Evolutionary conservation across 495 filamentous ascomycete species (phyloP).

Genomic region (Penicillium steckii): DNA sequence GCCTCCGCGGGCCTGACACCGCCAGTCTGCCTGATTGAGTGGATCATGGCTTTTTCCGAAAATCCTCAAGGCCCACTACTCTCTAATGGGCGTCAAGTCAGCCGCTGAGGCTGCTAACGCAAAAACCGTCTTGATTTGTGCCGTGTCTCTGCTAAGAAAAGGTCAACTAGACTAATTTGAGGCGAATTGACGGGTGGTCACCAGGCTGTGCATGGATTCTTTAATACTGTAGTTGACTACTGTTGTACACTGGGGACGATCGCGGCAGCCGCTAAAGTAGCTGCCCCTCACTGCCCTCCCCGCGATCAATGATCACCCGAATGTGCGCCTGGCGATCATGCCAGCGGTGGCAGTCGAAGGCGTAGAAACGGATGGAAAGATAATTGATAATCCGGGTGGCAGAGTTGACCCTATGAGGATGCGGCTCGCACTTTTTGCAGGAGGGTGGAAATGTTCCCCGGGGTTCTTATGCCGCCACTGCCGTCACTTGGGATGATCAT

Average conservation of each 20-base stretch:
- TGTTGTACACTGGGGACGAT: background rate
- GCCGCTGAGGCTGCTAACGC: background rate
- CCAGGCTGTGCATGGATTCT: no score
- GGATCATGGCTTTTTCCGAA: constrained; percentile 20
- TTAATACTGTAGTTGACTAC: background rate
- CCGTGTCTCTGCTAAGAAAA: background rate
- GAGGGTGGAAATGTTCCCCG: background rate
- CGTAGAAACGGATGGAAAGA: constrained; percentile 24
- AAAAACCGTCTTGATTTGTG: background rate
- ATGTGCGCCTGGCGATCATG: constrained; percentile 12
- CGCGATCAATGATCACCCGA: constrained; percentile 11
- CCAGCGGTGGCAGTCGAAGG: constrained; percentile 9
- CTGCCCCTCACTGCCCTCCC: constrained; percentile 5
- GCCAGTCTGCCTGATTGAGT: constrained; percentile 12
- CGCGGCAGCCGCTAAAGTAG: background rate
- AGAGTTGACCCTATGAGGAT: background rate
- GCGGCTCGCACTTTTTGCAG: background rate
- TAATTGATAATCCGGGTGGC: constrained; percentile 17
- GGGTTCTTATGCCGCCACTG: constrained; percentile 19
- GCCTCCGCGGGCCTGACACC: constrained; percentile 13
- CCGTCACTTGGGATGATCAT: constrained; percentile 28
- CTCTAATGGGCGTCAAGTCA: constrained; percentile 10
- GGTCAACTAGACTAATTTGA: background rate
- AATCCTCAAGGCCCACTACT: constrained; percentile 12
- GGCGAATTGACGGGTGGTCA: background rate